phyloP scores from a whole-genome alignment of 2,329 filamentous ascomycete genomes.

The Emergomyces africanus region DNA sequence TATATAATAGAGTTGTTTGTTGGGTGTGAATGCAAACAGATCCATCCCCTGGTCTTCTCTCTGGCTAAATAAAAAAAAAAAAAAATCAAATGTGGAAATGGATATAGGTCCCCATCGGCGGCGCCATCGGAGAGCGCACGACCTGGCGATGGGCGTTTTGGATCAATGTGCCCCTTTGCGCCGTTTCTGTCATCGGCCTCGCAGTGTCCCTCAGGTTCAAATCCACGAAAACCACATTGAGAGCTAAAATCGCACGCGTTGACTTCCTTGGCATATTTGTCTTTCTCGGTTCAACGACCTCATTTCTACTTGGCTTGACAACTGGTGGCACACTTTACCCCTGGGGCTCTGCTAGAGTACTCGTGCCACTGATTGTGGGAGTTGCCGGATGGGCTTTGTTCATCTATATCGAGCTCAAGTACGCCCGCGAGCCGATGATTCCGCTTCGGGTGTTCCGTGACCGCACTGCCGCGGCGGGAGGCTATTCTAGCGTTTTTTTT shows the following conservation, averaged over 20 bases:
- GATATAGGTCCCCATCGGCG: constrained; percentile 12
- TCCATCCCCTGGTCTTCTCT: background rate
- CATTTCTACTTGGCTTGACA: constrained; percentile 20
- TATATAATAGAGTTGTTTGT: constrained; percentile 8
- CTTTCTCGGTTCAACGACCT: constrained; percentile 16
- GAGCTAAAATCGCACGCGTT: constrained; percentile 31
- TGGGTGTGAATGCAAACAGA: constrained; percentile 2
- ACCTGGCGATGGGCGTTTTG: constrained; percentile 45
- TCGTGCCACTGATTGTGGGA: constrained; percentile 20
- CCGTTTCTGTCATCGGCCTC: constrained; percentile 35
- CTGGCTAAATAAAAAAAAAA: background rate
- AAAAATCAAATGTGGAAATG: background rate
- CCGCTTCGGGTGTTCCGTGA: background rate
- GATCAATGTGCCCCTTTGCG: constrained; percentile 42
- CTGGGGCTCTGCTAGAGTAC: constrained; percentile 19
- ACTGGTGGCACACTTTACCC: constrained; percentile 19
- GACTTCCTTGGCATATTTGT: constrained; percentile 21
- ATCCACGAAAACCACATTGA: constrained; percentile 38
- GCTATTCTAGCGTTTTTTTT: background rate
- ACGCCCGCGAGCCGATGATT: constrained; percentile 1
- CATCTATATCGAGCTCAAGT: background rate
- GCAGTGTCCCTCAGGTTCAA: constrained; percentile 22
- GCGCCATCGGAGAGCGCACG: constrained; percentile 24
- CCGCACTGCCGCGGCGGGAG: background rate
- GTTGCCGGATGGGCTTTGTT: constrained; percentile 16